phyloP scores from a whole-genome alignment of 257 asterid species.

The Mitragyna speciosa region DNA sequence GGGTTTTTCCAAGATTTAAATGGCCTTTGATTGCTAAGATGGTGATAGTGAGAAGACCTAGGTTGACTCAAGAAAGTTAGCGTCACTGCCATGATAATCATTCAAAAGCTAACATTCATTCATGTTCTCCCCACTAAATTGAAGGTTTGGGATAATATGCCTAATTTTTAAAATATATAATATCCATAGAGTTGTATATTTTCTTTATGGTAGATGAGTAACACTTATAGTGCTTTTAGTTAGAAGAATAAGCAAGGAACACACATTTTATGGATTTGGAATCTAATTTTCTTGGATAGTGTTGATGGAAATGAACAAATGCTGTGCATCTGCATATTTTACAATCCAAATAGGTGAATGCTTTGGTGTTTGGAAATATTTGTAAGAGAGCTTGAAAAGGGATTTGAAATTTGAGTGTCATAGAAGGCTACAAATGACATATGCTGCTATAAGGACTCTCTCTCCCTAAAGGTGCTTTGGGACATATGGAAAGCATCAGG shows the following conservation, averaged over 20 bases:
- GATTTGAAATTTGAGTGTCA: not conserved
- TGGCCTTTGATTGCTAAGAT: no score
- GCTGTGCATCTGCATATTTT: not conserved
- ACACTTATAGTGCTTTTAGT: no score
- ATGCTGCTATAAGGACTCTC: not conserved
- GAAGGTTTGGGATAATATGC: not conserved
- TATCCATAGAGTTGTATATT: not conserved
- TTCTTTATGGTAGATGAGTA: not conserved
- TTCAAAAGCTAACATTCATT: no score
- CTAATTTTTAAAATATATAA: not conserved
- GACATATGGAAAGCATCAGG: not conserved
- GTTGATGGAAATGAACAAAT: not conserved
- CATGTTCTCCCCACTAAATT: no score
- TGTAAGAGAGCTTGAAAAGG: not conserved
- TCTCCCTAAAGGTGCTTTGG: not conserved
- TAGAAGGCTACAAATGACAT: not conserved
- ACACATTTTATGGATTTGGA: no score
- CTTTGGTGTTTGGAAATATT: not conserved
- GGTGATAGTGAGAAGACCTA: no score
- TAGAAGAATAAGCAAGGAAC: no score
- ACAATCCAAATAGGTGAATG: not conserved
- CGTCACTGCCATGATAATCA: no score
- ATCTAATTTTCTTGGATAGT: no score
- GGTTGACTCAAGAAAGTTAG: no score
- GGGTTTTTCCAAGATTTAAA: no score